These are phyloP conservation scores for Escovopsis sp. DNA, from an alignment of 2,329 filamentous ascomycete species.

Conservation along the genomic window DNA sequence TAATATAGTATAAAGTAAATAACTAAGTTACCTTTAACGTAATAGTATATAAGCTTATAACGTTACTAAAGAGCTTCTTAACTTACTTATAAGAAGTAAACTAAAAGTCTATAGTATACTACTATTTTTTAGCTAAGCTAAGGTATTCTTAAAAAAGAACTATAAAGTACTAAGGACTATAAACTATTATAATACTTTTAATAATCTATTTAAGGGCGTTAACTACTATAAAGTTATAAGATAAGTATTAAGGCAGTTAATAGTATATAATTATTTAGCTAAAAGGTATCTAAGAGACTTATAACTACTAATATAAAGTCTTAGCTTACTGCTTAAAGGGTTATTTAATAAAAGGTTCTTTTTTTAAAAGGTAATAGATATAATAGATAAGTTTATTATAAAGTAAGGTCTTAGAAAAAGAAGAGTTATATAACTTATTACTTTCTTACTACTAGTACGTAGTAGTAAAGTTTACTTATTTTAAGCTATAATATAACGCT, in stretches of 20 bases:
- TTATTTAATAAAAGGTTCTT: not conserved
- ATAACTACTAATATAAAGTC: not conserved
- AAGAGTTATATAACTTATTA: not conserved
- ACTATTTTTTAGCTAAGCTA: not conserved
- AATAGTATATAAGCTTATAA: no score
- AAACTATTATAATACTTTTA: not conserved
- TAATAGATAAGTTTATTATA: not conserved
- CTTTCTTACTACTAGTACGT: not conserved
- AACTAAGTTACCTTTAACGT: no score
- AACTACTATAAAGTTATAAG: no score
- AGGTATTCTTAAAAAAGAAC: not conserved
- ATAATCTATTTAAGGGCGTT: no score
- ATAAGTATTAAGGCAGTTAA: no score
- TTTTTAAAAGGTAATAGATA: not conserved
- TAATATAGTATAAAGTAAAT: no score
- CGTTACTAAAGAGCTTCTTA: no score
- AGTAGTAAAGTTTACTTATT: not conserved
- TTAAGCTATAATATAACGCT: not conserved
- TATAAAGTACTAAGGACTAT: not conserved
- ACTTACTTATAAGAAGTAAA: no score
- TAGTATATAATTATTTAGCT: not conserved
- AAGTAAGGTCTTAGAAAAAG: not conserved
- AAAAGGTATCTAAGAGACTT: not conserved
- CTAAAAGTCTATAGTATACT: not conserved
- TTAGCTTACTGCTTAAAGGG: not conserved